Conservation (phyloP, 345 rosid genomes). For the Salix exigua region DNA sequence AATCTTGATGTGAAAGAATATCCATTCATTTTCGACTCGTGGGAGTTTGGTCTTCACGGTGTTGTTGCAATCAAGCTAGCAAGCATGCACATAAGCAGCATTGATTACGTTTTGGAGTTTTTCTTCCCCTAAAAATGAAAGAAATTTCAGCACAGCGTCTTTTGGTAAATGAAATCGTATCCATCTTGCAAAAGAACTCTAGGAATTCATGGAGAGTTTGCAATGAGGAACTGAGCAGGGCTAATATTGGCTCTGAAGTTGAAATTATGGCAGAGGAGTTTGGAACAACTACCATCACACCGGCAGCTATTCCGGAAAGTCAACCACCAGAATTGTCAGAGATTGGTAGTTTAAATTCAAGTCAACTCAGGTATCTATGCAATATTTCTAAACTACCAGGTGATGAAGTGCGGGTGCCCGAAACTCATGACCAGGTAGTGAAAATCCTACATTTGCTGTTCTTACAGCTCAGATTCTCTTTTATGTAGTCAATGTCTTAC, state of each 20-base stretch:
- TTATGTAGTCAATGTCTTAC: not conserved
- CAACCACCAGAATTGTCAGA: too few relatives aligned
- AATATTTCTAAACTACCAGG: not conserved
- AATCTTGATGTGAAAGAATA: not conserved
- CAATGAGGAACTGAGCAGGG: not conserved
- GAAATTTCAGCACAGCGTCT: not conserved
- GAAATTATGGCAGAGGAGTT: not conserved
- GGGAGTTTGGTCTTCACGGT: not conserved
- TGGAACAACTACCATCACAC: not conserved
- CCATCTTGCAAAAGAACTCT: not conserved
- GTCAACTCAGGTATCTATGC: not conserved
- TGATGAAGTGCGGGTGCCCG: not conserved
- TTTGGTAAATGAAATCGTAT: not conserved
- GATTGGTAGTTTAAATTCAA: not conserved
- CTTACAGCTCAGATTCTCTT: not conserved
- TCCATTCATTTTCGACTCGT: not conserved
- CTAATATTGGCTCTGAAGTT: not conserved
- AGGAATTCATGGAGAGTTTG: not conserved
- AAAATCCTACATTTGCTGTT: not conserved
- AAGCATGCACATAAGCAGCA: not conserved
- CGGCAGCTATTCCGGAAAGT: not conserved
- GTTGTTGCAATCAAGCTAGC: not conserved
- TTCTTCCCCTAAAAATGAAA: not conserved
- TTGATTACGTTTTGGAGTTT: not conserved
- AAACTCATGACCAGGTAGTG: not conserved